These are phyloP conservation scores for Mycena floridula DNA, from an alignment of 768 basidiomycete species.

Conservation along the genomic window DNA sequence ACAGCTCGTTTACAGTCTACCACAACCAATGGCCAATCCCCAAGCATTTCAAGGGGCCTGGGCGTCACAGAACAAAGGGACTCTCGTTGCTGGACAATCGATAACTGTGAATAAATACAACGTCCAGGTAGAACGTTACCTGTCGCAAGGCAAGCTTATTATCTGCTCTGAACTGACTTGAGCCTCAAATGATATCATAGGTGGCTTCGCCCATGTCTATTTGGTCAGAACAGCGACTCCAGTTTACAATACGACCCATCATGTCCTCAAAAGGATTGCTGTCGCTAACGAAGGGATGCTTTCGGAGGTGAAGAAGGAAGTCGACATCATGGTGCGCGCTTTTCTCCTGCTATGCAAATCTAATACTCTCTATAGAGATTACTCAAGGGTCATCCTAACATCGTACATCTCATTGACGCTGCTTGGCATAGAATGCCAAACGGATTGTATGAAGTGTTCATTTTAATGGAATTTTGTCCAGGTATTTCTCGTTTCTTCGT, in stretches of 20 bases:
- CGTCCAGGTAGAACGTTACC: slow-evolving; percentile 90
- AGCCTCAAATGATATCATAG: slow-evolving; percentile 33
- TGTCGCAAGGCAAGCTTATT: slow-evolving; percentile 74
- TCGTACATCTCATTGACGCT: slow-evolving; percentile 94
- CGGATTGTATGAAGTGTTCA: slow-evolving; percentile 91
- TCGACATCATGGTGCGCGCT: slow-evolving; percentile 89
- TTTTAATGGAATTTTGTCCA: slow-evolving; percentile 97
- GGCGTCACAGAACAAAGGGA: slow-evolving; percentile 49
- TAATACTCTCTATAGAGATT: slow-evolving; percentile 55
- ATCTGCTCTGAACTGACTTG: slow-evolving; percentile 7
- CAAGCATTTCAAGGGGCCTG: slow-evolving; percentile 42
- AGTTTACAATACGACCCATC: slow-evolving; percentile 87
- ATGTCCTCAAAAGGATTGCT: slow-evolving; percentile 96
- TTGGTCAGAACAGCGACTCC: slow-evolving; percentile 83
- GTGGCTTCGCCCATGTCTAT: slow-evolving; percentile 98
- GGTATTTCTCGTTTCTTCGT: slow-evolving; percentile 39
- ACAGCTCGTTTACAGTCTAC: too few relatives aligned
- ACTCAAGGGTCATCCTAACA: slow-evolving; percentile 89
- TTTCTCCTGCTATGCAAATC: slow-evolving; percentile 15
- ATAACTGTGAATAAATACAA: slow-evolving; percentile 86
- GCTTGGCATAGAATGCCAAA: slow-evolving; percentile 82
- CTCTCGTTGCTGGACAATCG: slow-evolving; percentile 75
- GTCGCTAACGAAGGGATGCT: slow-evolving; percentile 88
- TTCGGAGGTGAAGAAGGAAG: slow-evolving; percentile 93
- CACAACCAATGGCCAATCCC: slow-evolving; percentile 39